Evolutionary conservation across 306 rosid species (phyloP).

Genomic region (Pueraria montana): DNA sequence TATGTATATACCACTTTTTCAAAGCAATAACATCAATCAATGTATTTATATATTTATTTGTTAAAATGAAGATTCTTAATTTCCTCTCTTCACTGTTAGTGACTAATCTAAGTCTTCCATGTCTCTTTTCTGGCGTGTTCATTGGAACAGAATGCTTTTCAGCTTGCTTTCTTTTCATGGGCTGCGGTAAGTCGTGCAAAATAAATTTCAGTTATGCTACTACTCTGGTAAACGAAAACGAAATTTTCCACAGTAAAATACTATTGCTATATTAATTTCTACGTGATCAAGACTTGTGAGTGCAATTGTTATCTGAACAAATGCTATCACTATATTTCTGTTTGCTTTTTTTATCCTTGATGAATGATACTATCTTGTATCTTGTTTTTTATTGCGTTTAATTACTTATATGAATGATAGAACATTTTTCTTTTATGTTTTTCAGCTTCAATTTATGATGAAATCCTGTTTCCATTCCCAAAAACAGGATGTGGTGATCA

Average conservation of each 20-base stretch:
- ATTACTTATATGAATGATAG: background rate
- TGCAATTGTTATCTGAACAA: background rate
- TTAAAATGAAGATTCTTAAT: background rate
- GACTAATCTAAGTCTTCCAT: background rate
- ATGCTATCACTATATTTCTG: background rate
- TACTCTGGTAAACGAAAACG: background rate
- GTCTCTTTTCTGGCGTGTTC: background rate
- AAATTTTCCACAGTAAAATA: too few species aligned
- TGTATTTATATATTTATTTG: background rate
- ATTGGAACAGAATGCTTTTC: conserved; percentile 26
- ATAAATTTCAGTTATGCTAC: background rate
- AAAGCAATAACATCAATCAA: background rate
- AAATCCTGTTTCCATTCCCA: conserved; percentile 14
- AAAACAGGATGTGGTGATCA: background rate
- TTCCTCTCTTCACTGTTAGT: background rate
- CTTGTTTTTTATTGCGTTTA: background rate
- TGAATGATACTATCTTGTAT: background rate
- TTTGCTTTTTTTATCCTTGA: background rate
- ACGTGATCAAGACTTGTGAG: too few species aligned
- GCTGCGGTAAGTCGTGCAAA: conserved; percentile 6
- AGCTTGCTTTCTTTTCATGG: conserved; percentile 20
- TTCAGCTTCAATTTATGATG: conserved; percentile 13
- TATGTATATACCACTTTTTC: background rate
- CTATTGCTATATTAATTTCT: background rate
- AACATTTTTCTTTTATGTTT: background rate